phyloP scores from a whole-genome alignment of 176 grass and related monocot species.

The Zea mays region DNA sequence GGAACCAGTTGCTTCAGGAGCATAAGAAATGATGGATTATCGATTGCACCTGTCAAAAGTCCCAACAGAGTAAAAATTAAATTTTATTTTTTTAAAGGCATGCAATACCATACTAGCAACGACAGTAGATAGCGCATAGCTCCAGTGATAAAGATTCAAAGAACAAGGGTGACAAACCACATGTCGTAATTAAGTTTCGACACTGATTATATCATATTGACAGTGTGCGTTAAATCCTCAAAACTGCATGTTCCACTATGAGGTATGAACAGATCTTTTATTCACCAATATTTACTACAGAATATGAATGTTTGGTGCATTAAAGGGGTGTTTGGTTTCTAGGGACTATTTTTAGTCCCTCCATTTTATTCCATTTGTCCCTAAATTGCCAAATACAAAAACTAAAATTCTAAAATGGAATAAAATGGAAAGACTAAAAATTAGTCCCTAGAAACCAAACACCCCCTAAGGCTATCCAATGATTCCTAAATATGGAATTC shows the following conservation, averaged over 20 bases:
- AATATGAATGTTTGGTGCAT: neutral
- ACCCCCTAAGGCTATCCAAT: neutral
- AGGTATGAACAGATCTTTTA: conserved; percentile 4
- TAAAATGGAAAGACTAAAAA: no score
- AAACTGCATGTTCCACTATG: conserved; percentile 4
- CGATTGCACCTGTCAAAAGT: conserved; percentile 62
- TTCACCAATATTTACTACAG: conserved; percentile 12
- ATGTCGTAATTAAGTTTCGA: neutral
- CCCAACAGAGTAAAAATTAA: conserved; percentile 15
- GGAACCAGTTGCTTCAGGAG: conserved; percentile 87
- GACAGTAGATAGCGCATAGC: conserved; percentile 4
- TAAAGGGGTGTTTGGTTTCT: neutral
- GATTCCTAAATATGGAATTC: conserved; percentile 8
- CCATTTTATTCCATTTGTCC: no score
- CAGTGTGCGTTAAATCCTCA: neutral
- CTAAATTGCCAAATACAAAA: no score
- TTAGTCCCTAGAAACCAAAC: no score
- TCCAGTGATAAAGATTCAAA: conserved; percentile 13
- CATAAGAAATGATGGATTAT: conserved; percentile 79
- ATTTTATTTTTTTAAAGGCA: neutral
- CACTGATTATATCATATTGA: neutral
- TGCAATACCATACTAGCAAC: conserved; percentile 5
- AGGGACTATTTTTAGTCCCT: no score
- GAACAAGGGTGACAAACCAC: neutral
- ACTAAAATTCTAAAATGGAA: no score